Conservation (phyloP, 805 yeast species). For the Saccharomycopsis fermentans region DNA sequence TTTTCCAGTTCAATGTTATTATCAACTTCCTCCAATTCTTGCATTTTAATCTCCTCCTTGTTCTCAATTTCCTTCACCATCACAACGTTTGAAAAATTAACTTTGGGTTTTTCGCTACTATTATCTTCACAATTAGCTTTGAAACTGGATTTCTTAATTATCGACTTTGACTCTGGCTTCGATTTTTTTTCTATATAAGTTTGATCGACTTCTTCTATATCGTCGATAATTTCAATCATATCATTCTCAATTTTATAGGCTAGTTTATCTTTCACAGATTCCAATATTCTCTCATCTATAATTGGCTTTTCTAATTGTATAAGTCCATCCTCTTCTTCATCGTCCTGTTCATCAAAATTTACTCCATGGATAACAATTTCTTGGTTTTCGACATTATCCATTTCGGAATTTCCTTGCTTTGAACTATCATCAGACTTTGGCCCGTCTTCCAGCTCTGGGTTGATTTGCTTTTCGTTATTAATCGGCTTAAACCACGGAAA, state of each 20-base stretch:
- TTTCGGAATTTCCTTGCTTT: background rate
- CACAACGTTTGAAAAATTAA: background rate
- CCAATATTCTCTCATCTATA: conserved; percentile 10
- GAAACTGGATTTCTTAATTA: background rate
- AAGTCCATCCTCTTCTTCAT: conserved; percentile 5
- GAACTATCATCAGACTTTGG: background rate
- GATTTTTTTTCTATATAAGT: background rate
- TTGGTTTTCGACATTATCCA: background rate
- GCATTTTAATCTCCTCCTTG: conserved; percentile 8
- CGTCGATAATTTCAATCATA: background rate
- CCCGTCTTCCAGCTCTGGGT: background rate
- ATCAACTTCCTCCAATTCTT: background rate
- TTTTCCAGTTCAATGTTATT: background rate
- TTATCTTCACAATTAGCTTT: background rate
- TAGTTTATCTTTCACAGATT: conserved; percentile 7
- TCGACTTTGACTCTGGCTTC: too few species aligned
- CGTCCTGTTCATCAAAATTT: conserved; percentile 6
- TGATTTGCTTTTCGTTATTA: background rate
- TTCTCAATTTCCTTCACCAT: background rate
- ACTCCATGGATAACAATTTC: conserved; percentile 5
- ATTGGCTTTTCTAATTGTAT: conserved; percentile 11
- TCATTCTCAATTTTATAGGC: conserved; percentile 6
- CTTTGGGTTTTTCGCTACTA: background rate
- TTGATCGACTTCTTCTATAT: background rate
- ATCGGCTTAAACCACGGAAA: conserved; percentile 16